Evolutionary conservation across 345 rosid genomes (phyloP).

Genomic region (Raphanus sativus): DNA sequence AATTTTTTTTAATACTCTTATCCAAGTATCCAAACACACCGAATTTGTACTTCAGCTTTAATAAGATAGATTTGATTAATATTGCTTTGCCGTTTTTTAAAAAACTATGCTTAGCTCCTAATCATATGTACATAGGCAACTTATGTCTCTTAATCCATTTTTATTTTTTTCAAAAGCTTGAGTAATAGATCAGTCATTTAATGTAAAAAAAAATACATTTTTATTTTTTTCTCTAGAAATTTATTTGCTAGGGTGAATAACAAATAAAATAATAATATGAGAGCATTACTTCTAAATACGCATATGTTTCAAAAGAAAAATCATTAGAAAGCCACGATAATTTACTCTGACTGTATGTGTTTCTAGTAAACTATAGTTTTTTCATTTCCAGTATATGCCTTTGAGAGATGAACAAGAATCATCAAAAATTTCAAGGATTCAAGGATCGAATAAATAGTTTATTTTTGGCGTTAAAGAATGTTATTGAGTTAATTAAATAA

Average conservation of each 20-base stretch:
- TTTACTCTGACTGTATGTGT: background rate
- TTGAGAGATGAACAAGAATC: slow-evolving; percentile 22
- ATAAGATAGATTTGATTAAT: background rate
- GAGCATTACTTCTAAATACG: background rate
- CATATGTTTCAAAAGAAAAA: background rate
- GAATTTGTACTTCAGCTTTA: too few relatives aligned
- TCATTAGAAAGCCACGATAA: background rate
- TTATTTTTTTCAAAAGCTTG: background rate
- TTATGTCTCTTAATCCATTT: slow-evolving; percentile 34
- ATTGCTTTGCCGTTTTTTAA: slow-evolving; percentile 31
- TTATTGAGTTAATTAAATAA: background rate
- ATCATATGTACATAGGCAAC: slow-evolving; percentile 60
- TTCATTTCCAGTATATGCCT: background rate
- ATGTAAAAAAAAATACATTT: too few relatives aligned
- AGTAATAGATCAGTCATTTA: too few relatives aligned
- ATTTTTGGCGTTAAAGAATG: background rate
- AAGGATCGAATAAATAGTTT: background rate
- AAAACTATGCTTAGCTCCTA: slow-evolving; percentile 6
- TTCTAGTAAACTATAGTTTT: background rate
- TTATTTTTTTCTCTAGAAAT: background rate
- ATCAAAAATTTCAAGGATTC: background rate
- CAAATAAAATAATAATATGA: background rate
- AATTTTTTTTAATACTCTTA: too few relatives aligned
- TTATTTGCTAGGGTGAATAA: background rate
- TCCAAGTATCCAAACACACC: too few relatives aligned